Evolutionary conservation across 2,329 filamentous ascomycete genomes (phyloP).

Genomic region (Ceratocystis cacaofunesta): DNA sequence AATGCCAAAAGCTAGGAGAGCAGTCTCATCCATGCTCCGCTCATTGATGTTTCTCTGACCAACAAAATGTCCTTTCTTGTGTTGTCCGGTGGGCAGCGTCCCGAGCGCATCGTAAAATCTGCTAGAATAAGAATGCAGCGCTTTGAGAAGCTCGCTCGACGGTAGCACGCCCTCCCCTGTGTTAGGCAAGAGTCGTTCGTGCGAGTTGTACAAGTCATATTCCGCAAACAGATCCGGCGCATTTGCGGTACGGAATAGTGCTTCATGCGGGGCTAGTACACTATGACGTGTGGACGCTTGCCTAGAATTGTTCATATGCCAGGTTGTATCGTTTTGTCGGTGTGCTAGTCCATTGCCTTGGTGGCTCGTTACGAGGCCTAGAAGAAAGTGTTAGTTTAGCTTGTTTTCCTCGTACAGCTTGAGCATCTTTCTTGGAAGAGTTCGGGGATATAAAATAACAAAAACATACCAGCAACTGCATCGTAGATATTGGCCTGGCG

Average conservation of each 20-base stretch:
- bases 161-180: slow-evolving; percentile 39
- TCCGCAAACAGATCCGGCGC: slow-evolving; percentile 56
- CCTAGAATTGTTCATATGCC: not conserved
- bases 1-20: slow-evolving; percentile 59
- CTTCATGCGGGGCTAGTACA: slow-evolving; percentile 50
- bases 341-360: slow-evolving; percentile 1
- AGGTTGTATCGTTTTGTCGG: not conserved
- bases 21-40: slow-evolving; percentile 62
- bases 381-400: not conserved
- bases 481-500: slow-evolving; percentile 49
- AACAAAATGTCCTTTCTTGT: slow-evolving; percentile 16
- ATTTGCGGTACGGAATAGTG: slow-evolving; percentile 49
- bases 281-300: not conserved
- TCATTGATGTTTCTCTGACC: slow-evolving; percentile 30
- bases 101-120: slow-evolving; percentile 43
- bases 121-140: slow-evolving; percentile 52
- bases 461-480: slow-evolving; percentile 47
- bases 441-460: not conserved
- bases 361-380: slow-evolving; percentile 13
- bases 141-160: slow-evolving; percentile 53
- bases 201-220: slow-evolving; percentile 54
- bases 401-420: not conserved
- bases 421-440: not conserved
- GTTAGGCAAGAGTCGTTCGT: slow-evolving; percentile 38
- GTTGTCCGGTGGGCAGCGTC: slow-evolving; percentile 15